Conservation (phyloP, 1,284 basidiomycete species). For the Fomitiporia mediterranea region DNA sequence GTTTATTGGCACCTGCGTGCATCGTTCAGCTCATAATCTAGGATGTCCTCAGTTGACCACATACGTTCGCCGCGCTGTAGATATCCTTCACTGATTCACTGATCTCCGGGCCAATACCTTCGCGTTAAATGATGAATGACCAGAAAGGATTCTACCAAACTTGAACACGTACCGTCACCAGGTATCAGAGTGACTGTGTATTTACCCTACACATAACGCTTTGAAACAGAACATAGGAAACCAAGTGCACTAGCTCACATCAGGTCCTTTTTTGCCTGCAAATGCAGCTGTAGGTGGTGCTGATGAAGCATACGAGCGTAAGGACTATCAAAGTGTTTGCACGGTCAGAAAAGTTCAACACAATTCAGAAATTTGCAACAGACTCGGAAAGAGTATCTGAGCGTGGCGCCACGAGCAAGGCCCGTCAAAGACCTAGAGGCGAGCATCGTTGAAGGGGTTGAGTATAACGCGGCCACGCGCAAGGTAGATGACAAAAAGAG, state of each 20-base stretch:
- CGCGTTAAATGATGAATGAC: slow-evolving; percentile 21
- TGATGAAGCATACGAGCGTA: slow-evolving; percentile 60
- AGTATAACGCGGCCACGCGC: slow-evolving; percentile 7
- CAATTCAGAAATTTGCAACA: not conserved
- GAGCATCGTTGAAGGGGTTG: slow-evolving; percentile 41
- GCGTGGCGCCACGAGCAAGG: slow-evolving; percentile 46
- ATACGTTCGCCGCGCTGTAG: slow-evolving; percentile 81
- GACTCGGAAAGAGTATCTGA: slow-evolving; percentile 17
- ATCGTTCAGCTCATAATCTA: slow-evolving; percentile 6
- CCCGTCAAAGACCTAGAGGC: slow-evolving; percentile 50
- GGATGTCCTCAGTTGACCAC: slow-evolving; percentile 23
- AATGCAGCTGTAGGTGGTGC: slow-evolving; percentile 78
- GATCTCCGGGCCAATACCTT: slow-evolving; percentile 98
- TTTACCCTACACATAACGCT: slow-evolving; percentile 65
- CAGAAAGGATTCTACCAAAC: not conserved
- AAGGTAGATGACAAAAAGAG: not conserved
- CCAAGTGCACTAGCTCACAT: slow-evolving; percentile 50
- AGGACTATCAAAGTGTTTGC: slow-evolving; percentile 34
- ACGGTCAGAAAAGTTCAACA: not conserved
- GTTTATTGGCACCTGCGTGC: slow-evolving; percentile 82
- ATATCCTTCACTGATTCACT: slow-evolving; percentile 94
- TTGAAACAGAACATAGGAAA: not conserved
- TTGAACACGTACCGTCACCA: slow-evolving; percentile 68
- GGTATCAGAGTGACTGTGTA: slow-evolving; percentile 92
- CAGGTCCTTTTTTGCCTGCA: slow-evolving; percentile 80